Evolutionary conservation across 1,284 basidiomycete species (phyloP), one percentile per base, ranked within the genome.

Genomic region (Abortiporus biennis): DNA sequence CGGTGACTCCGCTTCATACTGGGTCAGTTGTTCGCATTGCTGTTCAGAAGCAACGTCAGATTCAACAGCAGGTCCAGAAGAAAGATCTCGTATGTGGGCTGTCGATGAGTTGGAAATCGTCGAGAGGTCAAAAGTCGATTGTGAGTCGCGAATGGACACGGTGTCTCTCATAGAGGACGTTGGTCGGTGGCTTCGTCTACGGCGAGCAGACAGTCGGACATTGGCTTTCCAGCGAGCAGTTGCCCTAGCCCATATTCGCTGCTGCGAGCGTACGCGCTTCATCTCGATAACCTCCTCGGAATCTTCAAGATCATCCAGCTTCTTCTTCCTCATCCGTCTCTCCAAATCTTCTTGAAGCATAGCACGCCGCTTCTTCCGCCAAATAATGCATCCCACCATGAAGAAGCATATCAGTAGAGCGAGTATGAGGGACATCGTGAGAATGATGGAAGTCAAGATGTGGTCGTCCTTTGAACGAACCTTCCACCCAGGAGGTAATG

Each of bases 171-270:
- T 22, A 13, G 36, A 29, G 2, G 40, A 15, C 4, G 30, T 31
- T 1, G 47, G 40, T 22, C 40, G 36, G 15, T 54, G 56, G 23
- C 54, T 58, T 35, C 74, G 64, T 44, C 83, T 66, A 37, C 76
- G 71, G 30, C 79, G 72, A 12, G 72, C 72, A 19, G 73, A 66
- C 43, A 74, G 68, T 20, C 74, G 71, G 12, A 74, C 68, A 38
- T 77, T 76, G 2, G 70, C 71, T 51, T 69, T 78, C 83, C 83
- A 86, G 32, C 77, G 67, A 9, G 74, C 76, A 3, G 72, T 76
- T 3, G 80, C 79, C 43, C 62, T 69, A 2, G 72, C 69, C 79
- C 80, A 84, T 35, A 76, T 53, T 48, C 71, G 76, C 56, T 79
- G 73, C 52, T 72, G 74, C 6, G 59, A 59, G 38, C 68, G 71